Evolutionary conservation across 208 protist species (phyloP).

Genomic region (Acanthamoeba castellanii): DNA sequence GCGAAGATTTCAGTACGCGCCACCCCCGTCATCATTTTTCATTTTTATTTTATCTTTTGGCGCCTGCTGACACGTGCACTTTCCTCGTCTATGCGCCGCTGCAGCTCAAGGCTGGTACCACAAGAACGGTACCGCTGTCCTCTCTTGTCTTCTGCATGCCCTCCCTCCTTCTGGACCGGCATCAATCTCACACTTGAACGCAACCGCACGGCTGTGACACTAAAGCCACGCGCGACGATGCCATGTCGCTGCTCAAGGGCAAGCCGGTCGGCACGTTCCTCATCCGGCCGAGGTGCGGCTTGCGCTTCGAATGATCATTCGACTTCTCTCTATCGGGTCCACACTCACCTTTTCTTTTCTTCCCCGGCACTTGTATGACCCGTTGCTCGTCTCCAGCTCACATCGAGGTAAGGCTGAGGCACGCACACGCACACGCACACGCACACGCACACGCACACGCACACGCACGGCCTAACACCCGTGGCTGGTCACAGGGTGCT

Average conservation of each 20-base stretch:
- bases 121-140: background rate
- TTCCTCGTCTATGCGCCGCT: background rate
- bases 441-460: background rate
- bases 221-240: background rate
- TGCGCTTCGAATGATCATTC: background rate
- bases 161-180: background rate
- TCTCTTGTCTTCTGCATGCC: background rate
- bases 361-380: background rate
- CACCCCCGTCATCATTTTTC: background rate
- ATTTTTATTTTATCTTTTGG: no score
- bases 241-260: slow-evolving; percentile 8
- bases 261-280: slow-evolving; percentile 33
- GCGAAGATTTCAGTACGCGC: background rate
- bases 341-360: background rate
- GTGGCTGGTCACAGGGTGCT: background rate
- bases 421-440: no score
- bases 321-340: background rate
- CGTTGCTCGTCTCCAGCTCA: background rate
- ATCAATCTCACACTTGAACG: background rate
- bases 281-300: background rate
- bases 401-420: slow-evolving; percentile 5
- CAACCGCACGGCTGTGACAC: background rate
- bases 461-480: background rate
- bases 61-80: no score
- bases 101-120: slow-evolving; percentile 28